Conservation (phyloP, 2,329 filamentous ascomycete genomes). For the Ophiosphaerella herpotricha region DNA sequence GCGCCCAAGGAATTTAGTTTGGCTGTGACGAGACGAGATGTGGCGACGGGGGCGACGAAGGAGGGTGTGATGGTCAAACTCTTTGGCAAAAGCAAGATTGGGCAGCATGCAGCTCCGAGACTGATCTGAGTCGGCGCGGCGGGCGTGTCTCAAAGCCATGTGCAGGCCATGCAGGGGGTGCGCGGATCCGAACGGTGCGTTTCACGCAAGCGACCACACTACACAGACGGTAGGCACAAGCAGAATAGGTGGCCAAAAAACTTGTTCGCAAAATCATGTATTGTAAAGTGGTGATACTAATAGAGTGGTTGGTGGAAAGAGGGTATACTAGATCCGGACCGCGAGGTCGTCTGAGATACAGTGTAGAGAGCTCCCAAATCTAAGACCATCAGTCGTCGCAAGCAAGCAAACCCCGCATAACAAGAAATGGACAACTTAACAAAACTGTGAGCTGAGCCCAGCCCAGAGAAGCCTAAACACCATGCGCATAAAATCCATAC, state of each 20-base stretch:
- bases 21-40: too few species aligned
- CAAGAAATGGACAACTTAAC: conserved; percentile 9
- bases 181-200: conserved; percentile 9
- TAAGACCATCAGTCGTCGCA: conserved; percentile 18
- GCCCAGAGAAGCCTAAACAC: conserved; percentile 20
- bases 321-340: conserved; percentile 38
- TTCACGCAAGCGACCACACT: background rate
- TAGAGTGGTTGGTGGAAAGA: conserved; percentile 20
- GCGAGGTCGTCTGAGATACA: conserved; percentile 27
- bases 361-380: conserved; percentile 27
- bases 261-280: conserved; percentile 1
- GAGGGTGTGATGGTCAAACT: conserved; percentile 14
- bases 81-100: conserved; percentile 8
- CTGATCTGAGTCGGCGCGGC: conserved; percentile 19
- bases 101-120: conserved; percentile 5
- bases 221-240: background rate
- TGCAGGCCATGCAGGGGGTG: conserved; percentile 27
- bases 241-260: conserved; percentile 24
- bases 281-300: conserved; percentile 5
- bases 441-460: conserved; percentile 19
- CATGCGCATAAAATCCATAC: conserved; percentile 19
- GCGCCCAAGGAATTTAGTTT: conserved; percentile 4
- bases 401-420: conserved; percentile 16
- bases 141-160: conserved; percentile 35
- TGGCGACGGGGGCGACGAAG: conserved; percentile 1